Percentiles rank a stretch among this genome's conserved stretches.
Conservation (phyloP, 345 rosid species). For the Camelina laxa region DNA sequence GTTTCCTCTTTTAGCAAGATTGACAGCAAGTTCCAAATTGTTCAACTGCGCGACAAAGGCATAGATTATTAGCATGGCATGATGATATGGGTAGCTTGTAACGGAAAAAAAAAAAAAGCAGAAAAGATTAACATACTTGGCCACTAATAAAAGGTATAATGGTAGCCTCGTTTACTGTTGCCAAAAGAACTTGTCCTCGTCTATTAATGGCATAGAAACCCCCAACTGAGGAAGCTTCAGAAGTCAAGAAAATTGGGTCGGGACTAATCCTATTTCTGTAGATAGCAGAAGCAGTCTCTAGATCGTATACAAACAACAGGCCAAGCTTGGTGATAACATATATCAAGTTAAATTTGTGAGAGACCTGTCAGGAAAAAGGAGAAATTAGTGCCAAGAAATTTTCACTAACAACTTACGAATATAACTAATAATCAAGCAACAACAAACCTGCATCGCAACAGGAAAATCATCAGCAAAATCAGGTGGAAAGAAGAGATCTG, state of each 20-base stretch:
- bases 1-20: slow-evolving; percentile 98
- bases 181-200: slow-evolving; percentile 85
- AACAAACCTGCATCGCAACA: slow-evolving; percentile 93
- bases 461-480: slow-evolving; percentile 99
- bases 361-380: slow-evolving; percentile 68
- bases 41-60: slow-evolving; percentile 63
- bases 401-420: slow-evolving; percentile 7
- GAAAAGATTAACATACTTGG: slow-evolving; percentile 62
- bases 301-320: slow-evolving; percentile 92
- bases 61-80: slow-evolving; percentile 19
- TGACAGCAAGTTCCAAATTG: slow-evolving; percentile 98
- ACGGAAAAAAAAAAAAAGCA: not conserved
- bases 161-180: slow-evolving; percentile 94
- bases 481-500: slow-evolving; percentile 98
- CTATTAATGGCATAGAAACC: slow-evolving; percentile 96
- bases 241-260: slow-evolving; percentile 96
- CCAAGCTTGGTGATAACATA: slow-evolving; percentile 97
- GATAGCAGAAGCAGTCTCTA: slow-evolving; percentile 97
- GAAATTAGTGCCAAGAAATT: not conserved
- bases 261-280: slow-evolving; percentile 98
- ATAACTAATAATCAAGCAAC: slow-evolving; percentile 25
- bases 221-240: slow-evolving; percentile 90
- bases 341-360: slow-evolving; percentile 91
- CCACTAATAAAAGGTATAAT: slow-evolving; percentile 96
- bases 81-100: slow-evolving; percentile 30